Evolutionary conservation across 345 rosid genomes (phyloP), one percentile per base, ranked within the genome.

Genomic region (Adansonia digitata): DNA sequence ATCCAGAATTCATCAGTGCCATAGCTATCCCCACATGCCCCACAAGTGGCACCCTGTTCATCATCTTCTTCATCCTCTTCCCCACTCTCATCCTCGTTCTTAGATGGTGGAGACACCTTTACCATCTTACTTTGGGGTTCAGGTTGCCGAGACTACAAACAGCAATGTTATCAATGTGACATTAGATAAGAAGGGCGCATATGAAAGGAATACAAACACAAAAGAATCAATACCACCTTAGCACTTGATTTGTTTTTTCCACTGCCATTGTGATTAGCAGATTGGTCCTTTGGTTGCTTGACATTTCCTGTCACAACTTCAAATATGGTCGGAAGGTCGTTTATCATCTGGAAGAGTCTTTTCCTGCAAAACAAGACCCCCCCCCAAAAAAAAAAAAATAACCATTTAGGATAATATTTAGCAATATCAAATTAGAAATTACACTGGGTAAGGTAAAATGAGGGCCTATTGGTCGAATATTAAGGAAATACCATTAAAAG

Each of bases 291-390:
- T 2, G 92, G 74, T 71, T 84, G 98, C 82, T 93, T 90, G 45
- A 66, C 87, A 75, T 59, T 87, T 79, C 96, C 97, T 1, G 94
- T 80, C 81, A 93, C 96, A 37, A 93, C 90, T 79, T 95, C 98
- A 73, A 91, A 95, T 75, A 95, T 90, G 57, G 99, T 88, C 1
- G 98, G 96, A 71, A 95, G 86, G 18, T 95, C 97, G 61, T 95
- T 95, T 77, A 93, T 93, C 99, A 93, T 91, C 86, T 93, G 97
- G 85, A 93, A 95, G 72, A 95, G 98, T 79, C 90, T 95, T 89
- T 93, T 95, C 89, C 99, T 95, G 91, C 13, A 70, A 76, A 81
- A 45, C 20, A 60, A 75, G 10, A 11, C 6, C 45, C n/a, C n/a
- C n/a, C n/a, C n/a, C n/a, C n/a, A n/a, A n/a, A n/a, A 5, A 1